phyloP scores from a whole-genome alignment of 176 grass and related monocot genomes.

The Miscanthus lutarioriparius region DNA sequence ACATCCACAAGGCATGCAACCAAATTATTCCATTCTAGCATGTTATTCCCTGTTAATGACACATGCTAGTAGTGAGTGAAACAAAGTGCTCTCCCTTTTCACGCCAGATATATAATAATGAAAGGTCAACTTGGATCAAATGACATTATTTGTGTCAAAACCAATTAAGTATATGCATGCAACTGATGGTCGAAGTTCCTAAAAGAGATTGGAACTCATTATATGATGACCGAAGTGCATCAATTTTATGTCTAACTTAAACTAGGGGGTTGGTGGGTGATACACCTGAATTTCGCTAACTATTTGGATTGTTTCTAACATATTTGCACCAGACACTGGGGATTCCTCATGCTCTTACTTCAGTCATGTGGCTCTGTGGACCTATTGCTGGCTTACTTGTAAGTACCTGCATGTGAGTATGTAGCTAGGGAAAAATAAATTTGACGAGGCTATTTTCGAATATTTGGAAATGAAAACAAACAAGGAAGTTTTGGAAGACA shows the following conservation, averaged over 20 bases:
- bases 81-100: no score
- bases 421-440: not conserved
- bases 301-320: not conserved
- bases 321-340: constrained; percentile 59
- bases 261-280: not conserved
- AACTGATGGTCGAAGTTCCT: not conserved
- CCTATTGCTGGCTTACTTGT: constrained; percentile 83
- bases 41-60: no score
- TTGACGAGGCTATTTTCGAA: not conserved
- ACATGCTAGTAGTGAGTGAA: no score
- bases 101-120: no score
- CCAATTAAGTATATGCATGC: not conserved
- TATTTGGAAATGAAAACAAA: no score
- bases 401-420: constrained; percentile 34
- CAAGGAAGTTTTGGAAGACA: no score
- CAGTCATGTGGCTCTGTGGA: constrained; percentile 84
- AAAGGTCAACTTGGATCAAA: no score
- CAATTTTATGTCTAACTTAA: not conserved
- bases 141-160: no score
- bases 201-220: not conserved
- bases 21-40: no score
- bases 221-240: no score
- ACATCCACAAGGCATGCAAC: no score
- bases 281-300: not conserved
- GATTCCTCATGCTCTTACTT: constrained; percentile 73